Evolutionary conservation across 176 grass and related monocot species (phyloP), one percentile per base, ranked within the genome.

Genomic region (Typha latifolia): DNA sequence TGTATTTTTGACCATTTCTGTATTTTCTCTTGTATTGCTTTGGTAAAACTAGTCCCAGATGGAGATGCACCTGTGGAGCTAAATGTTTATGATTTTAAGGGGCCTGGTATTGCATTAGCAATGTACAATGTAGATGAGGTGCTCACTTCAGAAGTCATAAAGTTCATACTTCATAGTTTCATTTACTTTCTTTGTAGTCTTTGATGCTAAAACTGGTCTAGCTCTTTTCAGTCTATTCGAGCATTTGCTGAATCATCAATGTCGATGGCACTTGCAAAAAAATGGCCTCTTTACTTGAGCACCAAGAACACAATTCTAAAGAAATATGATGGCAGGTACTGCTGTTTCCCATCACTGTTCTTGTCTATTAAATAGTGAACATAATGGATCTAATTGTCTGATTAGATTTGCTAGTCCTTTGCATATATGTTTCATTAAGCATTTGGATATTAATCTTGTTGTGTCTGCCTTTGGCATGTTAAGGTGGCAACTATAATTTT

Each of bases 71-170:
- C 81, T 0, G 74, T 93, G 29, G 94, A 93, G 84, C 50, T 90
- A 62, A 49, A 93, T 76, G 86, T 99, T 71, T 90, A 77, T 71
- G 81, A 93, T 75, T 99, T 99, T 71, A 92, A 92, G 82, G 89
- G 94, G 55, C 78, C 89, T 62, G 89, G 89, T 63, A 77, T 99
- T 34, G 94, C 89, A 12, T 80, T 99, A 63, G 66, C 94, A 32
- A 99, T 99, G 89, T 93, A 99, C 47, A 99, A 99, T 85, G 86
- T 89, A 18, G 86, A 99, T 52, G 89, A 93, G 88, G 93, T 97
- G 75, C 66, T 23, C 2, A 6, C 5, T 16, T 3, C 1, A 48
- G 14, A 52, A 19, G 14, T 51, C 48, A n/a, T 12, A 7, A 11
- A 31, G 13, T 37, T 62, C 1, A 29, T 18, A 26, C 20, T 57